Evolutionary conservation across 768 basidiomycete species (phyloP), one percentile per base, ranked within the genome.

Genomic region (Leccinum boreale): DNA sequence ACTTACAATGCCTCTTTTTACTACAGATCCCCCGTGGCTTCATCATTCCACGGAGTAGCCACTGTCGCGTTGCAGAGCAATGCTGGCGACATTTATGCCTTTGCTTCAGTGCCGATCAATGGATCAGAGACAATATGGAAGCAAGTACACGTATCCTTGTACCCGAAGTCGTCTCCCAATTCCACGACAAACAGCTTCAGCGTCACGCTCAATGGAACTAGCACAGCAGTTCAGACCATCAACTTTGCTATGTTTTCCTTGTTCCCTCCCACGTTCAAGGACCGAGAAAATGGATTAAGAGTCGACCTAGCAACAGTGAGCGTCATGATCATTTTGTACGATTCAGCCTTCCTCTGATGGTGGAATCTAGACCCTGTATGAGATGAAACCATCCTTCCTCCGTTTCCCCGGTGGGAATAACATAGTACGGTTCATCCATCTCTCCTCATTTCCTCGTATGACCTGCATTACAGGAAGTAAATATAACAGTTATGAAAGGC

Each of bases 351-450:
- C 12, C 42, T 24, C n/a, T 60, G 19, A 59, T 35, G 15, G 50
- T 35, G 26, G 26, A 4, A 19, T 11, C 3, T 52, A 87, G 82
- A 73, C 83, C 6, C 73, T 88, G 42, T 73, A 75, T 15, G 79
- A 80, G 8, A 79, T 82, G 74, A 77, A 77, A 4, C 84, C 86
- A 11, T 74, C 80, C 5, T 84, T 86, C 68, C 86, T 84, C 74
- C 78, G 87, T 36, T 80, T 87, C 62, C 86, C 86, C 8, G 87
- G 87, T 21, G 87, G 87, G 6, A 86, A 85, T 58, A 86, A 86
- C 61, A 69, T 86, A 50, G 85, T 82, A 60, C 12, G 76, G 56
- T 28, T 39, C 19, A 19, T n/a, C 26, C 5, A 57, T 39, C 53
- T 26, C 28, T 10, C 15, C 21, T n/a, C 17, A 61, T 57, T 67